phyloP scores from a whole-genome alignment of 2,329 filamentous ascomycete species.

The Dothiorella sarmentorum region DNA sequence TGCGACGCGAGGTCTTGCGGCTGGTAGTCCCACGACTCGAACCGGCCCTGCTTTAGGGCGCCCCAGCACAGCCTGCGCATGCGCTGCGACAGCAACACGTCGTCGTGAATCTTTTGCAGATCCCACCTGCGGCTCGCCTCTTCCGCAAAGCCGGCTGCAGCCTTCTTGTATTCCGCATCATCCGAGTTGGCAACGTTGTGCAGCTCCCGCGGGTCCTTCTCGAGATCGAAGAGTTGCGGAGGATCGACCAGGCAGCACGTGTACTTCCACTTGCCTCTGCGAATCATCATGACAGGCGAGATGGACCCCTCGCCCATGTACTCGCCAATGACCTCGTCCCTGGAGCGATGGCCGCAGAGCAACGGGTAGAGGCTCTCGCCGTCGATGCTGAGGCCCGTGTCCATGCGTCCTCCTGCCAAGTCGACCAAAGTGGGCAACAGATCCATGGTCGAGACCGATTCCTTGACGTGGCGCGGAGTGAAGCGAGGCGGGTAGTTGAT shows the following conservation, averaged over 20 bases:
- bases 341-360: conserved; percentile 52
- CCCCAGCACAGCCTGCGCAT: conserved; percentile 75
- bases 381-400: conserved; percentile 75
- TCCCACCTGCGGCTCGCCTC: conserved; percentile 79
- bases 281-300: conserved; percentile 90
- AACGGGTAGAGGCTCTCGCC: conserved; percentile 79
- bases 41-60: conserved; percentile 70
- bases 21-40: conserved; percentile 83
- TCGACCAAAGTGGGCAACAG: conserved; percentile 86
- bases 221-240: conserved; percentile 79
- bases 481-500: conserved; percentile 77
- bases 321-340: conserved; percentile 86
- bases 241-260: conserved; percentile 80
- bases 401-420: conserved; percentile 68
- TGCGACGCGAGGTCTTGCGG: conserved; percentile 66
- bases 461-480: conserved; percentile 67
- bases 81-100: conserved; percentile 74
- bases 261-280: conserved; percentile 85
- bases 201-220: conserved; percentile 71
- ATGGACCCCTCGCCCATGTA: conserved; percentile 93
- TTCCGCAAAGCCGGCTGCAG: conserved; percentile 61
- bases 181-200: conserved; percentile 59
- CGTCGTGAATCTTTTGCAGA: conserved; percentile 69
- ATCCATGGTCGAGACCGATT: conserved; percentile 89
- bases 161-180: conserved; percentile 37